Evolutionary conservation across 257 asterid species (phyloP).

Genomic region (Rhazya stricta): DNA sequence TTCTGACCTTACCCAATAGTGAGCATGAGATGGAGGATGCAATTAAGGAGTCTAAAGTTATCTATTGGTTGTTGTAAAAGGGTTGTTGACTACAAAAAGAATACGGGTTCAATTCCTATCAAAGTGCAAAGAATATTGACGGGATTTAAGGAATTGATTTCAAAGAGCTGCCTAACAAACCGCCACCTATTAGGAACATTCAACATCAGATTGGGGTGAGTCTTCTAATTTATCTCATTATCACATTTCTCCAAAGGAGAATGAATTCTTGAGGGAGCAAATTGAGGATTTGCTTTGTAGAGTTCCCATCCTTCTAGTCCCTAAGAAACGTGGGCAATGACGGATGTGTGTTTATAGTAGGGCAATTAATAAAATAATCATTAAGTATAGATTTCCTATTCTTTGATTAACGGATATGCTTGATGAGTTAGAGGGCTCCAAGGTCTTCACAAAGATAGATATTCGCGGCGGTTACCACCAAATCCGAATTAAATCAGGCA

Average conservation of each 20-base stretch:
- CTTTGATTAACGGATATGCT: not conserved
- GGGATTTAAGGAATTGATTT: too few relatives aligned
- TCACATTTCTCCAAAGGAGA: not conserved
- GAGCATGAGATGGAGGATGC: too few relatives aligned
- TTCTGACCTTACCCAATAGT: too few relatives aligned
- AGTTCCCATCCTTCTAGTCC: not conserved
- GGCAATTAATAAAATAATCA: not conserved
- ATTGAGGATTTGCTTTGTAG: too few relatives aligned
- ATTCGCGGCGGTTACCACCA: not conserved
- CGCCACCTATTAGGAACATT: too few relatives aligned
- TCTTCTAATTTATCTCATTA: not conserved
- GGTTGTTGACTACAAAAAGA: too few relatives aligned
- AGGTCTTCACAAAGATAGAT: not conserved
- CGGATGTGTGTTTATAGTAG: slow-evolving; percentile 5
- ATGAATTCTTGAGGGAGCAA: not conserved
- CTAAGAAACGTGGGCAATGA: not conserved
- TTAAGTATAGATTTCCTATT: not conserved
- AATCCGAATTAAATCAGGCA: not conserved
- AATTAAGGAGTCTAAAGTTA: too few relatives aligned
- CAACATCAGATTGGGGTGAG: slow-evolving; percentile 1
- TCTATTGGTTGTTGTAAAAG: too few relatives aligned
- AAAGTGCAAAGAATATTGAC: too few relatives aligned
- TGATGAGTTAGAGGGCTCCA: not conserved
- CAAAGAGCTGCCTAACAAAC: not conserved
- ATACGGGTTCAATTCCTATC: too few relatives aligned